Percentiles rank a stretch among this genome's conserved stretches.
phyloP scores from a whole-genome alignment of 495 filamentous ascomycete species.

The Lasiosphaeria ovina region DNA sequence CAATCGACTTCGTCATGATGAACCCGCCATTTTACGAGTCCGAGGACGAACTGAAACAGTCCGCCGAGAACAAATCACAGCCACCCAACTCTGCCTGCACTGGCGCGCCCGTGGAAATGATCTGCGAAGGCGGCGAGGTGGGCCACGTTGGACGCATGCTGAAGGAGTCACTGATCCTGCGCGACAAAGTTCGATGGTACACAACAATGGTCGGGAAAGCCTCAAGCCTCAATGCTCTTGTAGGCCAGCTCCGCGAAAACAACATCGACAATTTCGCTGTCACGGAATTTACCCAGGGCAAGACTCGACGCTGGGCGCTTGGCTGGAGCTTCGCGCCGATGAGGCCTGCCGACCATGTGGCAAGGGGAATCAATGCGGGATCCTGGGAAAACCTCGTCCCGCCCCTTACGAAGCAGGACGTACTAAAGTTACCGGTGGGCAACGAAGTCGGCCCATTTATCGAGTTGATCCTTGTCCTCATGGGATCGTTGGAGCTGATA shows the following conservation, averaged over 20 bases:
- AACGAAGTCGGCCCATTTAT: slow-evolving; percentile 18
- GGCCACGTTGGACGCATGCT: slow-evolving; percentile 76
- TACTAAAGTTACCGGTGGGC: slow-evolving; percentile 7
- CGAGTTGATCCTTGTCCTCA: slow-evolving; percentile 15
- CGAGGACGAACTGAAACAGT: slow-evolving; percentile 61
- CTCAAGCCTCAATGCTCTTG: slow-evolving; percentile 62
- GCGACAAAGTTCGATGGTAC: slow-evolving; percentile 74
- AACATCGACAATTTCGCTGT: slow-evolving; percentile 78
- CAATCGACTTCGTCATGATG: slow-evolving; percentile 85
- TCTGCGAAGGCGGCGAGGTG: slow-evolving; percentile 78
- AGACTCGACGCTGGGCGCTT: slow-evolving; percentile 81
- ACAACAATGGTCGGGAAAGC: slow-evolving; percentile 88
- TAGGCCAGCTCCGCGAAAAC: slow-evolving; percentile 57
- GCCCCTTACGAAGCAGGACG: slow-evolving; percentile 51
- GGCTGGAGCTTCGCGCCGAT: slow-evolving; percentile 78
- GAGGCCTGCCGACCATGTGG: slow-evolving; percentile 60
- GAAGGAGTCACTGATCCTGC: slow-evolving; percentile 63
- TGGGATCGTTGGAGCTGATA: slow-evolving; percentile 58
- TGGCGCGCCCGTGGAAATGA: slow-evolving; percentile 81
- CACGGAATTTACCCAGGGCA: slow-evolving; percentile 75
- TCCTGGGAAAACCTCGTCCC: slow-evolving; percentile 58
- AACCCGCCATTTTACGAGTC: slow-evolving; percentile 94
- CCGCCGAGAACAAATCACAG: slow-evolving; percentile 61
- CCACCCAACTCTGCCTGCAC: slow-evolving; percentile 79
- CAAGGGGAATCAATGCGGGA: slow-evolving; percentile 52